Conservation (phyloP, 202 grass and related monocot genomes). For the Panicum hallii region DNA sequence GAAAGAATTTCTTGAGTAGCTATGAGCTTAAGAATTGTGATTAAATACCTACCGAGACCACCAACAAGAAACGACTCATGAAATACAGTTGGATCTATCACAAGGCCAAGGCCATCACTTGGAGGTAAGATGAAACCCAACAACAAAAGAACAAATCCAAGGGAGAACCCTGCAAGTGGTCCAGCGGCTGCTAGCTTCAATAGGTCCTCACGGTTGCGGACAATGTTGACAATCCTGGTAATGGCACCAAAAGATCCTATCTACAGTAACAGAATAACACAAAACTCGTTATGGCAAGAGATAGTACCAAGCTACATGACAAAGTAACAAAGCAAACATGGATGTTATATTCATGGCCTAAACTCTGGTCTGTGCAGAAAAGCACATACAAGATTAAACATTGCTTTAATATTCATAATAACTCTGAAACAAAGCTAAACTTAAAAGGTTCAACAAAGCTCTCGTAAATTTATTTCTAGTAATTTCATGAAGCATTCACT, state of each 20-base stretch:
- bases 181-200: conserved; percentile 83
- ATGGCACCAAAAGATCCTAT: conserved; percentile 98
- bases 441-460: not conserved
- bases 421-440: conserved; percentile 11
- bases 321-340: not conserved
- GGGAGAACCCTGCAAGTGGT: conserved; percentile 83
- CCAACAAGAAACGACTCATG: conserved; percentile 97
- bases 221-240: conserved; percentile 90
- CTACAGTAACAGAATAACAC: conserved; percentile 54
- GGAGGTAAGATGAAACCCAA: conserved; percentile 91
- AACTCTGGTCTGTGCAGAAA: not conserved
- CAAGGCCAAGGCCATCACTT: conserved; percentile 69
- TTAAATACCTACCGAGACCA: conserved; percentile 66
- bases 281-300: not conserved
- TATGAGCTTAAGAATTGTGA: conserved; percentile 25
- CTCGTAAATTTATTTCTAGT: not conserved
- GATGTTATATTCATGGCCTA: not conserved
- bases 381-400: not conserved
- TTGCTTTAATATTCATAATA: not conserved
- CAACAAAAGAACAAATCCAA: conserved; percentile 82
- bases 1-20: not conserved
- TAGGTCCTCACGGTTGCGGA: conserved; percentile 82
- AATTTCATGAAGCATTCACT: not conserved
- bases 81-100: conserved; percentile 84
- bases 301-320: conserved; percentile 13